Conservation (phyloP, 2,329 filamentous ascomycete species). For the Davidsoniella australis region DNA sequence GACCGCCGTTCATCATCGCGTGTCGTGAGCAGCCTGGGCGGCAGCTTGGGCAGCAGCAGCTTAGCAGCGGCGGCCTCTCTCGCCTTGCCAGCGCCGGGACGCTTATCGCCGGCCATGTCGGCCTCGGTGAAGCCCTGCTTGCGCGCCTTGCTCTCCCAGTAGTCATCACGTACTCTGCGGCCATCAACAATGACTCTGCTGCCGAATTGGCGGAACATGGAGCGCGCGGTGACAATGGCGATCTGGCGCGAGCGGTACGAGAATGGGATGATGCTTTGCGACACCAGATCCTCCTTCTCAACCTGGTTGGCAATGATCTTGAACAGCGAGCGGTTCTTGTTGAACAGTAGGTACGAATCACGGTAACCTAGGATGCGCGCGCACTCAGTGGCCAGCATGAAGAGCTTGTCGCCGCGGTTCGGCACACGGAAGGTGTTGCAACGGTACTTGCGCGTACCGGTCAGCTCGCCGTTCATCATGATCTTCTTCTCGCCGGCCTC, state of each 20-base stretch:
- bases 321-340: constrained; percentile 90
- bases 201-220: constrained; percentile 97
- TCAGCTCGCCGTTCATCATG: constrained; percentile 60
- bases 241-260: constrained; percentile 98
- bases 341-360: constrained; percentile 96
- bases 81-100: constrained; percentile 78
- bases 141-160: constrained; percentile 92
- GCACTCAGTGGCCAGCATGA: constrained; percentile 97
- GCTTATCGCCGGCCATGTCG: constrained; percentile 87
- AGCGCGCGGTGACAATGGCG: constrained; percentile 89
- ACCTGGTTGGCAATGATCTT: constrained; percentile 95
- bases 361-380: constrained; percentile 84
- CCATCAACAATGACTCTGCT: constrained; percentile 85
- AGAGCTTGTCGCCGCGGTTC: constrained; percentile 78
- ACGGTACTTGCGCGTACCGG: constrained; percentile 72
- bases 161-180: constrained; percentile 84
- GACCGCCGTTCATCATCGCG: constrained; percentile 46
- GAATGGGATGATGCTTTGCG: constrained; percentile 89
- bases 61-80: constrained; percentile 49
- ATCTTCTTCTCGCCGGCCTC: constrained; percentile 92
- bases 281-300: constrained; percentile 92
- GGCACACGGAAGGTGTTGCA: constrained; percentile 90
- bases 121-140: constrained; percentile 98
- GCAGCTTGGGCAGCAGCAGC: constrained; percentile 38
- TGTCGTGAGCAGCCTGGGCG: constrained; percentile 14